Evolutionary conservation across 106 monocot species (phyloP).

Genomic region (Ottelia alismoides): DNA sequence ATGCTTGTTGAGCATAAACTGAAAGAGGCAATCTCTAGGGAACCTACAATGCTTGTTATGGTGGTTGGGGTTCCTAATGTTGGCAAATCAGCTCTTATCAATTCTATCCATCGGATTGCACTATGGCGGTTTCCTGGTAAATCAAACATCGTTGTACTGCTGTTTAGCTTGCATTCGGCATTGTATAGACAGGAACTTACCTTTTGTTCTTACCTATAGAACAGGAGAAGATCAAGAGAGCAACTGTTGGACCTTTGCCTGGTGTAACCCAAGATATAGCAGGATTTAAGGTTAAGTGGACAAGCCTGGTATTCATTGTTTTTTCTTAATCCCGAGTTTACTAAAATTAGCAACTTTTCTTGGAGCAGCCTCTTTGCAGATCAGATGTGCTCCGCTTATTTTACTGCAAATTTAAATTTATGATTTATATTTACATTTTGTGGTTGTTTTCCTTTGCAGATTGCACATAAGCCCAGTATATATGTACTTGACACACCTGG

Average conservation of each 20-base stretch:
- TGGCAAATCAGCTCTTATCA: constrained; percentile 94
- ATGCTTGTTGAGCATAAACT: constrained; percentile 82
- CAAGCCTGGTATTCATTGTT: background rate
- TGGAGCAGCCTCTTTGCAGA: background rate
- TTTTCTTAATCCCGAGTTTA: no score
- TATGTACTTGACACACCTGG: constrained; percentile 98
- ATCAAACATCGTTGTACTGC: no score
- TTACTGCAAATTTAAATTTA: background rate
- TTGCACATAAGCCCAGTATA: constrained; percentile 89
- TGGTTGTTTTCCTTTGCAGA: constrained; percentile 54
- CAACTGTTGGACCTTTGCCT: constrained; percentile 90
- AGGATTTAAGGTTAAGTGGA: constrained; percentile 63
- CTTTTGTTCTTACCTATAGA: no score
- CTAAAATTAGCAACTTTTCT: background rate
- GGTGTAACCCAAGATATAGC: constrained; percentile 98
- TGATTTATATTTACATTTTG: no score
- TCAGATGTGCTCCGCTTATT: background rate
- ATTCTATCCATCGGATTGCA: constrained; percentile 85
- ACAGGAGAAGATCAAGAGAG: constrained; percentile 78
- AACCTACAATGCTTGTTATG: constrained; percentile 94
- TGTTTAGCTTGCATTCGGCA: constrained; percentile 2
- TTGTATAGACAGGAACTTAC: no score
- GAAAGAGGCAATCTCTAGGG: constrained; percentile 76
- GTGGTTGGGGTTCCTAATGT: constrained; percentile 98
- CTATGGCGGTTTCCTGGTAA: constrained; percentile 86